A percentile compares a stretch with the other conserved stretches of the same genome.
phyloP scores from a whole-genome alignment of 805 yeast genomes.

The Cyberlindnera japonica region DNA sequence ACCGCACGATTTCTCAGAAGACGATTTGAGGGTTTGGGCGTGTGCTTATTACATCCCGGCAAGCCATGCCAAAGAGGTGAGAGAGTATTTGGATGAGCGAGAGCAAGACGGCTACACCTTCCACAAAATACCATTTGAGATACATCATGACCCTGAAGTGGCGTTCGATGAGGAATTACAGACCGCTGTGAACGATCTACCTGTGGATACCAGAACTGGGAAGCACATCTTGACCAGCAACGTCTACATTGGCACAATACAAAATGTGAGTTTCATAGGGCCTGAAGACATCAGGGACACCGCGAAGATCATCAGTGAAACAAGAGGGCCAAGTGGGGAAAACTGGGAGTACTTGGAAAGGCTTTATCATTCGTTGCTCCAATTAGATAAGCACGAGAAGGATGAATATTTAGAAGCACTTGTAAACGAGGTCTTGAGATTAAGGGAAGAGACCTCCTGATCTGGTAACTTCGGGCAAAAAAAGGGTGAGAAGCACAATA shows the following conservation, averaged over 20 bases:
- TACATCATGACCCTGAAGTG: slow-evolving; percentile 30
- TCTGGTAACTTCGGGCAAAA: no score
- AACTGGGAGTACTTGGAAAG: slow-evolving; percentile 66
- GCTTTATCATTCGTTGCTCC: slow-evolving; percentile 47
- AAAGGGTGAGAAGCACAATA: no score
- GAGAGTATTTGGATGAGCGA: slow-evolving; percentile 68
- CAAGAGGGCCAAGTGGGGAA: slow-evolving; percentile 78
- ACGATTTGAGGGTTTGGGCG: slow-evolving; percentile 63
- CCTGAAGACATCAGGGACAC: slow-evolving; percentile 62
- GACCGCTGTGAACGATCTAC: slow-evolving; percentile 22
- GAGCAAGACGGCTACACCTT: slow-evolving; percentile 87
- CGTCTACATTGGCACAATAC: slow-evolving; percentile 81
- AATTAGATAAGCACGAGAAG: slow-evolving; percentile 22
- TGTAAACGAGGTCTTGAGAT: slow-evolving; percentile 12
- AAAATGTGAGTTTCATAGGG: slow-evolving; percentile 80
- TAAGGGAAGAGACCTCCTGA: slow-evolving; percentile 4
- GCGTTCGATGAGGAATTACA: slow-evolving; percentile 7
- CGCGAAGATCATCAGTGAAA: slow-evolving; percentile 52
- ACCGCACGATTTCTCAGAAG: slow-evolving; percentile 29
- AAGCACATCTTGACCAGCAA: slow-evolving; percentile 47
- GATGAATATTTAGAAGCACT: slow-evolving; percentile 21
- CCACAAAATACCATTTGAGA: slow-evolving; percentile 61
- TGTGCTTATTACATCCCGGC: slow-evolving; percentile 80
- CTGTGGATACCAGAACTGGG: slow-evolving; percentile 32
- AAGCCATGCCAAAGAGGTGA: slow-evolving; percentile 55